Conservation (phyloP, 306 rosid species). For the Lagenaria siceraria region DNA sequence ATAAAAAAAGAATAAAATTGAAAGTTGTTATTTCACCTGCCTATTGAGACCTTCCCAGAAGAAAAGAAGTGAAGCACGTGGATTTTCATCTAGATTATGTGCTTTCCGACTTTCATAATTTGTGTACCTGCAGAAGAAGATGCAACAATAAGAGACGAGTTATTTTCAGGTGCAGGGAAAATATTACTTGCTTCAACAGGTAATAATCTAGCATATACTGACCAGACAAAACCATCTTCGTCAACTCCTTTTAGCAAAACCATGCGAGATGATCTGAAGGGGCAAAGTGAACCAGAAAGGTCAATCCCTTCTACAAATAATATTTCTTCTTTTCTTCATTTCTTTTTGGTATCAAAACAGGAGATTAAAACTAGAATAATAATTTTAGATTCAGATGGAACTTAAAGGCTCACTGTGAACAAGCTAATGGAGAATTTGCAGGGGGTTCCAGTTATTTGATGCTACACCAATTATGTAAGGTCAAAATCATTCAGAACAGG, state of each 20-base stretch:
- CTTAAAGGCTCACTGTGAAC: neutral
- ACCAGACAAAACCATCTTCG: slow-evolving; percentile 90
- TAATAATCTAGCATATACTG: slow-evolving; percentile 20
- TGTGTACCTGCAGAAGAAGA: slow-evolving; percentile 57
- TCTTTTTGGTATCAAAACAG: neutral
- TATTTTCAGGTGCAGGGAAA: slow-evolving; percentile 10
- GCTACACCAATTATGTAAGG: neutral
- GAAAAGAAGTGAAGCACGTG: slow-evolving; percentile 81
- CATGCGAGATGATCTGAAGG: slow-evolving; percentile 76
- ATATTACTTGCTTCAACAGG: neutral
- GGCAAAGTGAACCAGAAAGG: slow-evolving; percentile 17
- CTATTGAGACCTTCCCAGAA: slow-evolving; percentile 81
- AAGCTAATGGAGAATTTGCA: neutral
- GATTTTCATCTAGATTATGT: slow-evolving; percentile 60
- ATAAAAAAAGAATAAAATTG: neutral
- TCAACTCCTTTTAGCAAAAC: slow-evolving; percentile 87
- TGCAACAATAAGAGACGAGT: slow-evolving; percentile 13
- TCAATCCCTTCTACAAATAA: neutral
- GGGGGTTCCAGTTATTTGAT: neutral
- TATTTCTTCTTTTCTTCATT: neutral
- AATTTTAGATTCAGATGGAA: neutral
- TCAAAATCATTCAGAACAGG: neutral
- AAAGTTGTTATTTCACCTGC: slow-evolving; percentile 32
- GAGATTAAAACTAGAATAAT: neutral
- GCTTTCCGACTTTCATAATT: slow-evolving; percentile 89